Evolutionary conservation across 306 rosid genomes (phyloP), one percentile per base, ranked within the genome.

Genomic region (Prunus fruticosa): DNA sequence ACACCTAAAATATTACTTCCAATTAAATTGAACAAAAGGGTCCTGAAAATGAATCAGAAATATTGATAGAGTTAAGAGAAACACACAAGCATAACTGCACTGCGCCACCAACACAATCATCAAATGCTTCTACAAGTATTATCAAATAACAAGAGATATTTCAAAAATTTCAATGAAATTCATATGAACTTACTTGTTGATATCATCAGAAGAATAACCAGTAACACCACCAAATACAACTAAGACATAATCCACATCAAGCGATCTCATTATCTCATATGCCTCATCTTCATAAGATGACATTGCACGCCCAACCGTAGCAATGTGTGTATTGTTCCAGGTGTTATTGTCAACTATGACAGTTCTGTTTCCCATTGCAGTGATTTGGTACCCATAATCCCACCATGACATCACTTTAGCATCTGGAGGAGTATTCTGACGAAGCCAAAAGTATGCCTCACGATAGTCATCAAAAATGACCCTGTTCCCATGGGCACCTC

Each of bases 321-420:
- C 99, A 67, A 96, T 96, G 87, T 96, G 99, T 38, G 99, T 96
- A 75, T 96, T 96, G 83, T 96, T 96, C 99, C 99, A 96, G 78
- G 99, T 96, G 85, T 96, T 96, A 81, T 96, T 96, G 86, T 96
- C 99, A 76, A 96, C 99, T 79, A 96, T 96, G 67, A 96, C 98
- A 11, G 99, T 91, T 85, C 99, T 87, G 88, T 96, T 96, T 83
- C 99, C 99, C 99, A 96, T 96, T 45, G 99, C 97, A 27, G 98
- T 92, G 83, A 96, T 96, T 82, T 96, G 99, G 79, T 96, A 96
- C 54, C 99, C 98, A 76, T 96, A 96, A 86, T 96, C 99, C 99
- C 99, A 96, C 99, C 99, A 96, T 62, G 99, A 96, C 99, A 96
- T 96, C 83, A 96, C 93, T 84, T 96, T 96, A 72, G 99, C 98